These are phyloP conservation scores for Carpinus fangiana DNA, from an alignment of 306 rosid genomes.

Conservation along the genomic window DNA sequence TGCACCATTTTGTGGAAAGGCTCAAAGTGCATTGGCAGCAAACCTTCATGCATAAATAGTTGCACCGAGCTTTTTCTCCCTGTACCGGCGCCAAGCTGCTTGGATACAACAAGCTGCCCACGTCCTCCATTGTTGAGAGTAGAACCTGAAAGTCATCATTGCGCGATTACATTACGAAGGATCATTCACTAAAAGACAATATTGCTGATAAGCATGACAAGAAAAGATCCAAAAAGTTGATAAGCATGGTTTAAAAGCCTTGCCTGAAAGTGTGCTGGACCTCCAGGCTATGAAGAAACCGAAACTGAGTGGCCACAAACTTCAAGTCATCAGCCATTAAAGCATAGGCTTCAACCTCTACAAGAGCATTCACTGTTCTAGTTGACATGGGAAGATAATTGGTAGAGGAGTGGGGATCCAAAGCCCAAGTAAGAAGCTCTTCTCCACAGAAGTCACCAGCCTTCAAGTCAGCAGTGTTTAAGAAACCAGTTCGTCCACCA, in stretches of 20 bases:
- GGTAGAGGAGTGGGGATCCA: constrained; percentile 60
- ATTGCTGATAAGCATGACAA: background rate
- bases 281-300: constrained; percentile 67
- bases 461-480: constrained; percentile 51
- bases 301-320: constrained; percentile 68
- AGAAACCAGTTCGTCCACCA: constrained; percentile 77
- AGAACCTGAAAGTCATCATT: constrained; percentile 45
- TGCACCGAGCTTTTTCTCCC: constrained; percentile 53
- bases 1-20: constrained; percentile 19
- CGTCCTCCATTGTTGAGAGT: constrained; percentile 77
- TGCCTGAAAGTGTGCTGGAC: constrained; percentile 74
- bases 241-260: constrained; percentile 24
- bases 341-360: constrained; percentile 92
- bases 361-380: constrained; percentile 61
- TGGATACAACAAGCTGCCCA: constrained; percentile 78
- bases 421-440: constrained; percentile 93
- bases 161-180: background rate
- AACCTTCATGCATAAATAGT: constrained; percentile 48
- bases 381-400: constrained; percentile 67
- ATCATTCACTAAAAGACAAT: background rate
- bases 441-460: constrained; percentile 96
- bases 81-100: constrained; percentile 66
- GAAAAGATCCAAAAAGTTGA: constrained; percentile 12
- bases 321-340: constrained; percentile 71
- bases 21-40: constrained; percentile 41